These are phyloP conservation scores for Capsicum baccatum DNA, from an alignment of 257 asterid genomes.

Conservation along the genomic window DNA sequence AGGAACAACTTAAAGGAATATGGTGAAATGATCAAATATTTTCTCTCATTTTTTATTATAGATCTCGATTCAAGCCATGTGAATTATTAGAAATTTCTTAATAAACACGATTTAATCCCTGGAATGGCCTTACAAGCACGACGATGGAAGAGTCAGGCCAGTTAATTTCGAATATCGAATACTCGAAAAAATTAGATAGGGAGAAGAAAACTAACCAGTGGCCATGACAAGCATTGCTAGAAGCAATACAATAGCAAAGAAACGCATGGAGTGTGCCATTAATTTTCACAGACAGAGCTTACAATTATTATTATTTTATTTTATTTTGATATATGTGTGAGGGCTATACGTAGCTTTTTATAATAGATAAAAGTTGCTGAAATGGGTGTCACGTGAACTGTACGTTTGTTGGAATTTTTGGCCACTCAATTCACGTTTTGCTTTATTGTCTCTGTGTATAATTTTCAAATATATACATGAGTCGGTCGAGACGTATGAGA, in stretches of 20 bases:
- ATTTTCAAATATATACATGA: not conserved
- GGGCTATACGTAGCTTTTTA: not conserved
- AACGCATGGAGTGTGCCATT: slow-evolving; percentile 24
- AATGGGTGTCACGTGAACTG: not conserved
- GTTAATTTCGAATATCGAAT: not conserved
- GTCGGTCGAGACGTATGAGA: too few species aligned
- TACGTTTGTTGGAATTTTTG: not conserved
- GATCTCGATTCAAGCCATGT: not conserved
- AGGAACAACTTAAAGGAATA: too few species aligned
- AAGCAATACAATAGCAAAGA: not conserved
- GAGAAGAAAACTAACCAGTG: slow-evolving; percentile 1
- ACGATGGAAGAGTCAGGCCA: not conserved
- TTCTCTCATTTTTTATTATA: not conserved
- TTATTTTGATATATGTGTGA: not conserved
- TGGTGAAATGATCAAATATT: not conserved
- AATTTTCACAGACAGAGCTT: not conserved
- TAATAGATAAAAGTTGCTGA: not conserved
- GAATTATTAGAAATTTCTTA: not conserved
- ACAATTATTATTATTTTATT: not conserved
- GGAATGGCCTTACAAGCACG: too few species aligned
- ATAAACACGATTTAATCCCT: too few species aligned
- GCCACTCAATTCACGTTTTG: not conserved
- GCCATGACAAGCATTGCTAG: slow-evolving; percentile 28
- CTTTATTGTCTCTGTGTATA: not conserved
- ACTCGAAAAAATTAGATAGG: not conserved